These are phyloP conservation scores for Fraxinus xanthoxyloides DNA, from an alignment of 305 asterid species.

Conservation along the genomic window DNA sequence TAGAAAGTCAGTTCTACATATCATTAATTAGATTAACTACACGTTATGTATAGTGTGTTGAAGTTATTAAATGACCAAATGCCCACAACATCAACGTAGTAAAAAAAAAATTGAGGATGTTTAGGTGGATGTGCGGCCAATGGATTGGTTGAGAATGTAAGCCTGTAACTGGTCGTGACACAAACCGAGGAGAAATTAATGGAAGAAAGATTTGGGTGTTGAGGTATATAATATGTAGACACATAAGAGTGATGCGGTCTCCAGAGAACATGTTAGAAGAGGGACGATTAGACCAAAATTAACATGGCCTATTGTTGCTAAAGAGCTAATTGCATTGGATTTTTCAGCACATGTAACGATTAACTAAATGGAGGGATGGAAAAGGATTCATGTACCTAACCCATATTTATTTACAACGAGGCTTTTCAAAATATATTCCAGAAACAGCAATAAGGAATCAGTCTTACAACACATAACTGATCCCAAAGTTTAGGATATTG, in stretches of 20 bases:
- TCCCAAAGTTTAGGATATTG: not conserved
- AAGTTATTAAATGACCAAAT: not conserved
- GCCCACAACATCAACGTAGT: not conserved
- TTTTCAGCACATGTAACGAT: not conserved
- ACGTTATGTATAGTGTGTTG: not conserved
- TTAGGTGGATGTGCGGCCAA: not conserved
- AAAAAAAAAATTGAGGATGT: not conserved
- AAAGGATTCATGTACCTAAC: not conserved
- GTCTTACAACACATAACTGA: not conserved
- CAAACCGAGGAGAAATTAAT: not conserved
- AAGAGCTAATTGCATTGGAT: not conserved
- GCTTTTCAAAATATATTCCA: not conserved
- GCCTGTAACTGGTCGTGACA: not conserved
- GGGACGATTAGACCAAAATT: not conserved
- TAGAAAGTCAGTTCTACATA: not conserved
- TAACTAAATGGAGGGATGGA: not conserved
- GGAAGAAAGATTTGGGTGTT: not conserved
- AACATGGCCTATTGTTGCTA: not conserved
- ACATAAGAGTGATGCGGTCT: not conserved
- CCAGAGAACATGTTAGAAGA: not conserved
- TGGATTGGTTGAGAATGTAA: not conserved
- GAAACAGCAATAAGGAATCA: not conserved
- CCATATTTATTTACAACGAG: not conserved
- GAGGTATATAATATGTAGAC: not conserved
- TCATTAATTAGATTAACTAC: not conserved